Percentiles rank a stretch among this genome's conserved stretches.
Evolutionary conservation across 108 stramenopile genomes (phyloP).

Genomic region (Tribonema minus): DNA sequence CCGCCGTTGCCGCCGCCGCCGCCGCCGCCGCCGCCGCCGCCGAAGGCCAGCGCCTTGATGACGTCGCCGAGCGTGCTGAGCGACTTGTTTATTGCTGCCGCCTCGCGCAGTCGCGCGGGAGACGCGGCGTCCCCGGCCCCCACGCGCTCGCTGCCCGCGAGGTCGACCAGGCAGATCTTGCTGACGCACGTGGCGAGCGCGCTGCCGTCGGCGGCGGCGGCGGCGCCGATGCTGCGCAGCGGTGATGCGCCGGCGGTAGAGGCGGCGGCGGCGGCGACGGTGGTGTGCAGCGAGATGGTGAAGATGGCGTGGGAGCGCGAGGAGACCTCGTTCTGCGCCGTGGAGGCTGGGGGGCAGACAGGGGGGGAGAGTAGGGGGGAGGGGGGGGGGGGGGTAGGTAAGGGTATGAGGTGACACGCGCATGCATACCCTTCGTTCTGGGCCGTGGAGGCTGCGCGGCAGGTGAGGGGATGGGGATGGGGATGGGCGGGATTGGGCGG

Average conservation of each 20-base stretch:
- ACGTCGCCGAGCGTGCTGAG: conserved; percentile 62
- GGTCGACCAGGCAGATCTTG: conserved; percentile 73
- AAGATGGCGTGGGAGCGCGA: conserved; percentile 88
- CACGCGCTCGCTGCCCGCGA: conserved; percentile 80
- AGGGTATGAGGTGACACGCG: too few relatives aligned
- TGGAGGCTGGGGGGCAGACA: too few relatives aligned
- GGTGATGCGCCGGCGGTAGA: neutral
- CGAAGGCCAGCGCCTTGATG: conserved; percentile 57
- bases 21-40: too few relatives aligned
- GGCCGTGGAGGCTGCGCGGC: too few relatives aligned
- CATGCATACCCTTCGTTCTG: too few relatives aligned
- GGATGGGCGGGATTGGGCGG: too few relatives aligned
- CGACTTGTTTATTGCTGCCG: conserved; percentile 61
- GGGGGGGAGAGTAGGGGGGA: too few relatives aligned
- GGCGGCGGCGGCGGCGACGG: neutral
- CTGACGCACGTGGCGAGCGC: too few relatives aligned
- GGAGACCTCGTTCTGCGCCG: conserved; percentile 74
- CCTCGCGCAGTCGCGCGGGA: conserved; percentile 49
- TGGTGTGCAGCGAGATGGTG: conserved; percentile 60
- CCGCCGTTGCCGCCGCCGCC: too few relatives aligned
- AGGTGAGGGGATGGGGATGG: too few relatives aligned
- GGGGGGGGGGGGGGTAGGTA: too few relatives aligned
- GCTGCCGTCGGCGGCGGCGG: neutral
- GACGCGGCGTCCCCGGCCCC: neutral
- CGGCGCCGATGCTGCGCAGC: conserved; percentile 8